A percentile compares a stretch with the other conserved stretches of the same genome.
Evolutionary conservation across 2,329 filamentous ascomycete genomes (phyloP).

Genomic region (Cladosporium sp.): DNA sequence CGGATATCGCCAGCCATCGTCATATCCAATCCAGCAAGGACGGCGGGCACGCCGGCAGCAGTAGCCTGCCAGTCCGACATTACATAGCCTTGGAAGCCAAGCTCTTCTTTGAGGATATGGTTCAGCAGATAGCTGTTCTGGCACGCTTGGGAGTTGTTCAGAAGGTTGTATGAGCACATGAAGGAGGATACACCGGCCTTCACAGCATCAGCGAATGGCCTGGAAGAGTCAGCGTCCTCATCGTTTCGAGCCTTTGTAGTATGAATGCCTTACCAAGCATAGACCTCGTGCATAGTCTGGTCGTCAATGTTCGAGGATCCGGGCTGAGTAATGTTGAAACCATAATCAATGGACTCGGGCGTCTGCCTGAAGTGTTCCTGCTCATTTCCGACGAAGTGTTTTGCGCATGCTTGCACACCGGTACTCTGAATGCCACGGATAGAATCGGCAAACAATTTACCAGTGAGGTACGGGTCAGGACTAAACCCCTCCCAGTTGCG

Average conservation of each 20-base stretch:
- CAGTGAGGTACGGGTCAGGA: conserved; percentile 43
- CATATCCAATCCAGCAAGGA: conserved; percentile 42
- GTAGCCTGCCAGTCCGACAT: conserved; percentile 69
- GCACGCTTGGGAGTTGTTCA: conserved; percentile 57
- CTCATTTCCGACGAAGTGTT: conserved; percentile 61
- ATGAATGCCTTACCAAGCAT: conserved; percentile 73
- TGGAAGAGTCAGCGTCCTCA: conserved; percentile 56
- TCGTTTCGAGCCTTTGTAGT: conserved; percentile 31
- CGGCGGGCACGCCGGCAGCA: conserved; percentile 21
- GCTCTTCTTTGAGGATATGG: conserved; percentile 75
- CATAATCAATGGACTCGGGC: conserved; percentile 29
- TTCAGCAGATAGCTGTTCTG: conserved; percentile 79
- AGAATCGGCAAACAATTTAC: conserved; percentile 37
- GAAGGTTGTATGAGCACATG: conserved; percentile 73
- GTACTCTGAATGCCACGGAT: conserved; percentile 39
- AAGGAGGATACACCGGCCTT: conserved; percentile 73
- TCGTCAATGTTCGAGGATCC: conserved; percentile 67
- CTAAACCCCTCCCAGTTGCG: conserved; percentile 62
- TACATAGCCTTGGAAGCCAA: conserved; percentile 82
- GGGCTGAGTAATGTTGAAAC: conserved; percentile 47
- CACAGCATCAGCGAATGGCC: conserved; percentile 73
- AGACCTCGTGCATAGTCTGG: conserved; percentile 70
- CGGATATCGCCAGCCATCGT: conserved; percentile 54
- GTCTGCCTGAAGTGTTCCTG: conserved; percentile 49
- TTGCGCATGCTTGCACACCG: conserved; percentile 39